Conservation (phyloP, 2,329 filamentous ascomycete species). For the Sclerotinia spermophila region DNA sequence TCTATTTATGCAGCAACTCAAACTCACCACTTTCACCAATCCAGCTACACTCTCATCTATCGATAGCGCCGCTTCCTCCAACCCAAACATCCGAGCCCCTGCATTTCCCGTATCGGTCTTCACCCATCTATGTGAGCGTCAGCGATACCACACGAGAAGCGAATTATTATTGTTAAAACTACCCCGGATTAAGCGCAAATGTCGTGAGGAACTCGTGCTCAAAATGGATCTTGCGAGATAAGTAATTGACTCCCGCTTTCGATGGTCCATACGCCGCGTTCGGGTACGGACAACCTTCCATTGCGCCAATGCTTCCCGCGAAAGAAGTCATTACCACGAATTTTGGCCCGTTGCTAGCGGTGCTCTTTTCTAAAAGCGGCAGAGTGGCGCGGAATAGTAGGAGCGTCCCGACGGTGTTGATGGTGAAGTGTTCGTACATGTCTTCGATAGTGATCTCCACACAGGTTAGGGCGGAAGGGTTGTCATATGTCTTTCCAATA, state of each 20-base stretch:
- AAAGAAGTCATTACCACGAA: no score
- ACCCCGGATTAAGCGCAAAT: background rate
- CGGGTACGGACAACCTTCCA: background rate
- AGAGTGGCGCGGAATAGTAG: no score
- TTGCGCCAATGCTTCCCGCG: no score
- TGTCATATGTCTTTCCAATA: background rate
- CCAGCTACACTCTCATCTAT: background rate
- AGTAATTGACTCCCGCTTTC: background rate
- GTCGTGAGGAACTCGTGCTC: background rate
- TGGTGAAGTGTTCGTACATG: no score
- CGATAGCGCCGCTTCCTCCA: background rate
- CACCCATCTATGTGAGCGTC: background rate
- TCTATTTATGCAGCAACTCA: background rate
- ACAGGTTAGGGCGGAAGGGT: no score
- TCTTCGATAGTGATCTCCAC: no score
- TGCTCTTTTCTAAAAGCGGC: no score
- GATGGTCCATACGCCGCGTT: background rate
- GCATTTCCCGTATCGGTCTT: background rate
- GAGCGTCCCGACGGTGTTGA: no score
- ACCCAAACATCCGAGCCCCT: background rate
- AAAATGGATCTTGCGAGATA: background rate
- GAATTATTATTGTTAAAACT: background rate
- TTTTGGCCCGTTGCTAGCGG: no score
- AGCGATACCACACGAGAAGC: background rate
- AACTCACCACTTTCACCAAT: background rate